Percentiles rank a stretch among this genome's conserved stretches.
These are phyloP conservation scores for Gaertneriomyces semiglobifer DNA, from an alignment of 192 early-diverging fungal genomes.

Conservation along the genomic window DNA sequence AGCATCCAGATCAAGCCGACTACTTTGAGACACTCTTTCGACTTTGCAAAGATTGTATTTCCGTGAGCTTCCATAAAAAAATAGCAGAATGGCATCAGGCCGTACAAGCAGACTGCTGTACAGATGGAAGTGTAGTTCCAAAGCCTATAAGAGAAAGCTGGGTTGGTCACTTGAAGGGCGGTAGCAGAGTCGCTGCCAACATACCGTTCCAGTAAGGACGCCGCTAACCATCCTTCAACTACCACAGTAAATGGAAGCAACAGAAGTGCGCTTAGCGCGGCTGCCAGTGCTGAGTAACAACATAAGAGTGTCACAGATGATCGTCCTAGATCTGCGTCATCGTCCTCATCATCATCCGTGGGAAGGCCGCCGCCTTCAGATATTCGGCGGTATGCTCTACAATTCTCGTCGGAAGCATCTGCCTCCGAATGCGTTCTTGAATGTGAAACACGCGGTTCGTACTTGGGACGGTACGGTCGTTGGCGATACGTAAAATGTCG, in stretches of 20 bases:
- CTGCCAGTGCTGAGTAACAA: constrained; percentile 21
- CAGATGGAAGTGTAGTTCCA: constrained; percentile 25
- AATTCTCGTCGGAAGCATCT: too few species aligned
- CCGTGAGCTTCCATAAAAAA: constrained; percentile 28
- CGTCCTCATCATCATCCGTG: background rate
- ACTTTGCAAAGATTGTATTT: constrained; percentile 16
- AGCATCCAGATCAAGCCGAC: constrained; percentile 20
- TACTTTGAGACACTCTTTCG: constrained; percentile 24
- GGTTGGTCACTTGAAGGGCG: background rate
- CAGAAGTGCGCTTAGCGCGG: constrained; percentile 3
- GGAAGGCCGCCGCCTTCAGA: background rate
- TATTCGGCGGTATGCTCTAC: background rate
- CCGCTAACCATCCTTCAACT: background rate
- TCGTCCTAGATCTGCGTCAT: too few species aligned
- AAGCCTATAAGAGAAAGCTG: constrained; percentile 8
- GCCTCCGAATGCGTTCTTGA: background rate
- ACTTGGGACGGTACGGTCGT: background rate
- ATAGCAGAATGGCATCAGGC: constrained; percentile 30
- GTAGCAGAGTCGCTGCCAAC: background rate
- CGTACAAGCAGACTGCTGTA: constrained; percentile 20
- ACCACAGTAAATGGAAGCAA: constrained; percentile 13
- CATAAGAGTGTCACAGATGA: constrained; percentile 11
- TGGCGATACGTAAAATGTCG: constrained; percentile 2
- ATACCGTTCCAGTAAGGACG: constrained; percentile 19
- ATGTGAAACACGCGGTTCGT: background rate